Percentiles rank a stretch among this genome's conserved stretches.
phyloP scores from a whole-genome alignment of 2,329 filamentous ascomycete species.

The Trichoderma sp. region DNA sequence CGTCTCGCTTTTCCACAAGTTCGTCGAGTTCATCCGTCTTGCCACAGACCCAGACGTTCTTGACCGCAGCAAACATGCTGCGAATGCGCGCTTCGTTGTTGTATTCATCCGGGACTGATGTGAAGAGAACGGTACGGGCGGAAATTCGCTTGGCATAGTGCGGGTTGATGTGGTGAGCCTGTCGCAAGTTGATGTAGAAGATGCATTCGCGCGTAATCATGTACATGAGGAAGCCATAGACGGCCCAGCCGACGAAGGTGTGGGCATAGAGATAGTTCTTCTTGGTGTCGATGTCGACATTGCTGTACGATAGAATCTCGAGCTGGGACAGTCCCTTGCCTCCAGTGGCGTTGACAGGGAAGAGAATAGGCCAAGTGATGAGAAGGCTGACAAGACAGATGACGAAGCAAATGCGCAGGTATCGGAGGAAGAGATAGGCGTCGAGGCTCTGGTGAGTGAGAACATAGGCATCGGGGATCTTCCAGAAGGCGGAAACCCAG shows the following conservation, averaged over 20 bases:
- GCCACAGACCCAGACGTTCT: constrained; percentile 80
- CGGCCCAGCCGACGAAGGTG: constrained; percentile 76
- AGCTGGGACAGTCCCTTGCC: constrained; percentile 67
- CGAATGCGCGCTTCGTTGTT: constrained; percentile 72
- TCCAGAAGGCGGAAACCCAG: constrained; percentile 65
- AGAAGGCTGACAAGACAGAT: constrained; percentile 78
- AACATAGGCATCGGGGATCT: constrained; percentile 71
- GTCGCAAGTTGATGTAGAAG: constrained; percentile 90
- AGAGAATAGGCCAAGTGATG: constrained; percentile 84
- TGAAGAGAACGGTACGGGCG: constrained; percentile 89
- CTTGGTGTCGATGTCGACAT: constrained; percentile 52
- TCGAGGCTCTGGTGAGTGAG: constrained; percentile 88
- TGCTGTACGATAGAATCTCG: constrained; percentile 44
- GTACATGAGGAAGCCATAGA: constrained; percentile 85
- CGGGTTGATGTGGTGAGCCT: constrained; percentile 88
- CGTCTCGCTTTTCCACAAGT: constrained; percentile 74
- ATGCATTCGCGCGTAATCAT: constrained; percentile 87
- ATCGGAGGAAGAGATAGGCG: constrained; percentile 84
- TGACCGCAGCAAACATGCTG: constrained; percentile 76
- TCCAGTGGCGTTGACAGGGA: constrained; percentile 82
- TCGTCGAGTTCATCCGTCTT: constrained; percentile 75
- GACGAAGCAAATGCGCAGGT: constrained; percentile 73
- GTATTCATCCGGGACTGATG: constrained; percentile 77
- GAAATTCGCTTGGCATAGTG: constrained; percentile 83
- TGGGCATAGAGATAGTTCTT: constrained; percentile 76